Evolutionary conservation across 495 filamentous ascomycete species (phyloP), one percentile per base, ranked within the genome.

Genomic region (Hypoxylon perforatum): DNA sequence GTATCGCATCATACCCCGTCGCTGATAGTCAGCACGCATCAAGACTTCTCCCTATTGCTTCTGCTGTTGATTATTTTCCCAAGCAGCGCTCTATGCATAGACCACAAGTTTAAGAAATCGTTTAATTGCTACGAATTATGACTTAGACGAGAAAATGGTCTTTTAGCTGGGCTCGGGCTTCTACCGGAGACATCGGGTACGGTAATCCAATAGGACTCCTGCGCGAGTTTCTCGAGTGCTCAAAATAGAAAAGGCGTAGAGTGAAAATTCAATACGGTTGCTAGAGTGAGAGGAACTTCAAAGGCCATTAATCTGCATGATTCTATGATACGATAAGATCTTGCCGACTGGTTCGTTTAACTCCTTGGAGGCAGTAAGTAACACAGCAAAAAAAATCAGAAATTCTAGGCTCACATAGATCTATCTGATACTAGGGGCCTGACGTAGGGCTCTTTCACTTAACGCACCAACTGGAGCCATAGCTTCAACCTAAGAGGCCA

Each of bases 401-500:
- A 48, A 12, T 33, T 2, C 38, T 12, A 15, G 10, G 41, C 62
- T 59, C 25, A 65, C 41, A 17, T 12, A n/a, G 4, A 54, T 9
- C 12, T n/a, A 39, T 14, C 17, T 15, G 12, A 38, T 39, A 35
- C n/a, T 12, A 12, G 1, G 7, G 8, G 11, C 7, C 2, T 33
- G 4, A 41, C 25, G 15, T 54, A 41, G 21, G 14, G 2, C n/a
- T 12, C 17, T 39, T 9, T 28, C n/a, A 21, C 15, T 9, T 38
- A 17, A 15, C 19, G 3, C 18, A 30, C 1, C 17, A 15, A 33
- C 1, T 21, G 12, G 33, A 51, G 3, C 15, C n/a, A 30, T 15
- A 0, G 0, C n/a, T 41, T 0, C 4, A 4, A 7, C 9, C 49
- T 69, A 82, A 35, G 80, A 80, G 3, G 78, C 79, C 56, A 87